A percentile compares a stretch with the other conserved stretches of the same genome.
Conservation (phyloP, 2,329 filamentous ascomycete genomes). For the Paracamarosporium sp. region DNA sequence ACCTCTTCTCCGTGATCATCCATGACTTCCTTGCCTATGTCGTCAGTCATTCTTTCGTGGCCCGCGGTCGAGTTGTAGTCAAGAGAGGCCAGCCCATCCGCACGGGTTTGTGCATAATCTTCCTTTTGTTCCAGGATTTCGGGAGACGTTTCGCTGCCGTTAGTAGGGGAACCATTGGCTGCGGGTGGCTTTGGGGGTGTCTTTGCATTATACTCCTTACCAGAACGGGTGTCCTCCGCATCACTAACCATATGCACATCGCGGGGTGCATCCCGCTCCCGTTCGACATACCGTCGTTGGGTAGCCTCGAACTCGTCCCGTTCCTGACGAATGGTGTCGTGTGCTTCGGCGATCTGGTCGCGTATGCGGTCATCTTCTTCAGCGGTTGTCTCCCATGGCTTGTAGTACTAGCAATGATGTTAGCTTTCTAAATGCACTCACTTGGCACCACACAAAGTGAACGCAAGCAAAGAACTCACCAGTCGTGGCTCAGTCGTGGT, state of each 20-base stretch:
- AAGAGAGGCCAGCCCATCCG: slow-evolving; percentile 24
- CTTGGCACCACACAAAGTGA: neutral
- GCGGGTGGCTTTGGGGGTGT: slow-evolving; percentile 19
- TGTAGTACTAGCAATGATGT: slow-evolving; percentile 71
- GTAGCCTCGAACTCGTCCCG: slow-evolving; percentile 64
- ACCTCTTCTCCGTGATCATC: slow-evolving; percentile 80
- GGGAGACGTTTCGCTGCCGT: slow-evolving; percentile 27
- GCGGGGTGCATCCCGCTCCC: slow-evolving; percentile 20
- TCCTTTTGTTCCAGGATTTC: slow-evolving; percentile 33
- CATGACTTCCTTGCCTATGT: slow-evolving; percentile 54
- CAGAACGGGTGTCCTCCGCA: slow-evolving; percentile 23
- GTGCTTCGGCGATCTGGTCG: slow-evolving; percentile 70
- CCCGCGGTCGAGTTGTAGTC: slow-evolving; percentile 27
- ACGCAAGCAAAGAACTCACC: slow-evolving; percentile 59
- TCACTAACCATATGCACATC: slow-evolving; percentile 19
- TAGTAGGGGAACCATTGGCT: slow-evolving; percentile 31
- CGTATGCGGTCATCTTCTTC: slow-evolving; percentile 75
- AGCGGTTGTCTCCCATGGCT: slow-evolving; percentile 76
- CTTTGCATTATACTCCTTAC: slow-evolving; percentile 35
- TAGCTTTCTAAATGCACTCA: slow-evolving; percentile 25
- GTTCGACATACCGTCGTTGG: slow-evolving; percentile 38
- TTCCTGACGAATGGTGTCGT: slow-evolving; percentile 70
- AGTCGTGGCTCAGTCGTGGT: slow-evolving; percentile 76
- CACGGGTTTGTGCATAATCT: slow-evolving; percentile 26
- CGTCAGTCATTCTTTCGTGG: slow-evolving; percentile 38